These are phyloP conservation scores for Exutisphaerella laricina DNA, from an alignment of 2,329 filamentous ascomycete species.

Conservation along the genomic window DNA sequence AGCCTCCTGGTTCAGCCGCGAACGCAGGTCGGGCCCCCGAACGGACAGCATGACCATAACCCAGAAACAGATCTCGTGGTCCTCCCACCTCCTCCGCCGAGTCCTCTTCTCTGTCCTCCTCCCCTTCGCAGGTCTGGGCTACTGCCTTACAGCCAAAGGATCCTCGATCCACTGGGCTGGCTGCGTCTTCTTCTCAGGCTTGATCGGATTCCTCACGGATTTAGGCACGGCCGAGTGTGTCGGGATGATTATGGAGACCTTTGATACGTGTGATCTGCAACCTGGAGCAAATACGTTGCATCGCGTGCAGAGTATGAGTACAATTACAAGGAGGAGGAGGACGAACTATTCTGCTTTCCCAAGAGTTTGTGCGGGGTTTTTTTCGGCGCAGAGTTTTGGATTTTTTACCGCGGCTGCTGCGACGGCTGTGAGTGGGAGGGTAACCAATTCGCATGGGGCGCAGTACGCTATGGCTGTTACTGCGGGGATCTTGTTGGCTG, in stretches of 20 bases:
- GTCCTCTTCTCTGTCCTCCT: conserved; percentile 61
- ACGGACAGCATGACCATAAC: conserved; percentile 62
- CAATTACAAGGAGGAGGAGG: conserved; percentile 42
- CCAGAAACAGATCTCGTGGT: conserved; percentile 60
- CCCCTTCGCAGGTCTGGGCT: conserved; percentile 61
- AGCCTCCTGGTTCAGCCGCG: conserved; percentile 62
- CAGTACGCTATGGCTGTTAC: conserved; percentile 63
- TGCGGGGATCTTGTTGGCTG: conserved; percentile 58
- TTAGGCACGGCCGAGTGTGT: conserved; percentile 71
- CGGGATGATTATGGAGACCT: conserved; percentile 73
- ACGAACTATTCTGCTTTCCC: conserved; percentile 75
- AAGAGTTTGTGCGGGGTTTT: conserved; percentile 65
- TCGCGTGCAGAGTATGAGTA: conserved; percentile 42
- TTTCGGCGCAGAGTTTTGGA: conserved; percentile 62
- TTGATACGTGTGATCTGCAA: conserved; percentile 73
- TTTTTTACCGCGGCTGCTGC: conserved; percentile 65
- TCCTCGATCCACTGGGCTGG: conserved; percentile 55
- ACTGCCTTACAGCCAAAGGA: conserved; percentile 61
- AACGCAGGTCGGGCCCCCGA: conserved; percentile 53
- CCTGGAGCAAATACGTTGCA: conserved; percentile 58
- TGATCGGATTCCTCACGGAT: conserved; percentile 65
- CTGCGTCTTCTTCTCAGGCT: conserved; percentile 60
- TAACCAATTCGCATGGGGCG: conserved; percentile 61
- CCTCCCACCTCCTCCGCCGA: conserved; percentile 65
- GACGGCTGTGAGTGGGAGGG: conserved; percentile 62